Conservation (phyloP, 2,329 filamentous ascomycete genomes). For the Ampelomyces quisqualis region DNA sequence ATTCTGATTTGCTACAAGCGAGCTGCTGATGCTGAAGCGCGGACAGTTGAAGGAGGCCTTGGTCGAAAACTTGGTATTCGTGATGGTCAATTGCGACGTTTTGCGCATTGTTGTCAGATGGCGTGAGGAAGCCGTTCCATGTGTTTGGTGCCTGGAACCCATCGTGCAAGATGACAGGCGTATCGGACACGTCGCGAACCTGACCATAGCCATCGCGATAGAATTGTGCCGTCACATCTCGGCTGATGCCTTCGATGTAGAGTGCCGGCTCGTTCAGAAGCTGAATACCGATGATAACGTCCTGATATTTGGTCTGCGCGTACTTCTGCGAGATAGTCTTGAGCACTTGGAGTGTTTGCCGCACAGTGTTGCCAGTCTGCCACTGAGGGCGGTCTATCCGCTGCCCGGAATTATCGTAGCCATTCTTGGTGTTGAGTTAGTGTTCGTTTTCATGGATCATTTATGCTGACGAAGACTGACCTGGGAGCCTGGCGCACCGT, state of each 20-base stretch:
- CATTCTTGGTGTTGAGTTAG: conserved; percentile 45
- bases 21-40: conserved; percentile 56
- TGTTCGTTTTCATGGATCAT: not conserved
- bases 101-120: conserved; percentile 51
- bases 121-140: conserved; percentile 64
- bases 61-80: conserved; percentile 66
- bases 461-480: not conserved
- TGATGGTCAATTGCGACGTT: conserved; percentile 67
- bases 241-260: conserved; percentile 49
- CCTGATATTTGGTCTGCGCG: conserved; percentile 53
- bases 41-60: conserved; percentile 52
- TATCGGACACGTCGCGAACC: conserved; percentile 48
- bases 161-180: conserved; percentile 60
- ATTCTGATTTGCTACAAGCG: conserved; percentile 56
- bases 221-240: conserved; percentile 54
- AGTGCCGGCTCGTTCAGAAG: conserved; percentile 57
- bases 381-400: conserved; percentile 47
- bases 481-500: conserved; percentile 58
- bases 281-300: conserved; percentile 60
- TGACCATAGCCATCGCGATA: conserved; percentile 57
- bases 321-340: conserved; percentile 60
- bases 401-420: conserved; percentile 63
- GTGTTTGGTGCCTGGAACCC: conserved; percentile 55
- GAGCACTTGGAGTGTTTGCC: conserved; percentile 59
- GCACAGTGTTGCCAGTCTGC: conserved; percentile 51